These are phyloP conservation scores for Lagenidium giganteum DNA, from an alignment of 352 stramenopile species.

Conservation along the genomic window DNA sequence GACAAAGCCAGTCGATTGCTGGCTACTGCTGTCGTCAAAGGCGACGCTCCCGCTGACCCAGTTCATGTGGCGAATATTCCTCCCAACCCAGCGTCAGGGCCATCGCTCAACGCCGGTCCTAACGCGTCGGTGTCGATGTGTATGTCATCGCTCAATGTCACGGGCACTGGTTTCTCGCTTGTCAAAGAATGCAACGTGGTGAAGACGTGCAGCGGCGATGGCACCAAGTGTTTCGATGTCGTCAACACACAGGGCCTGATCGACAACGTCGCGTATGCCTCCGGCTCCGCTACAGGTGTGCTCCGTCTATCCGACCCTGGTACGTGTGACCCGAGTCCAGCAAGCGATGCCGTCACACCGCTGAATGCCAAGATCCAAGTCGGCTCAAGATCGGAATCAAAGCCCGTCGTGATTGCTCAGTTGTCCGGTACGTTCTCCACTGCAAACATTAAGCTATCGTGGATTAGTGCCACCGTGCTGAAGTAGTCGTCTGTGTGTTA, in stretches of 20 bases:
- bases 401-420: conserved; percentile 25
- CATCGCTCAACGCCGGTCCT: conserved; percentile 3
- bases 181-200: conserved; percentile 40
- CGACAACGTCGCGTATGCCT: conserved; percentile 24
- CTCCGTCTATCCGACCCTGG: conserved; percentile 28
- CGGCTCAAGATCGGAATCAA: conserved; percentile 30
- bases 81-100: too few relatives aligned
- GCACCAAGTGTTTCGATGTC: too few relatives aligned
- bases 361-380: conserved; percentile 39
- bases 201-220: conserved; percentile 38
- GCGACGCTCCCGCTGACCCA: conserved; percentile 27
- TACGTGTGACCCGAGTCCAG: conserved; percentile 39
- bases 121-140: conserved; percentile 35
- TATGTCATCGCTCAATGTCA: conserved; percentile 25
- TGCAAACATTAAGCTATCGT: too few relatives aligned
- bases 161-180: conserved; percentile 34
- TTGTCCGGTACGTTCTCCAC: conserved; percentile 28
- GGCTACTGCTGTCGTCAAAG: conserved; percentile 29
- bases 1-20: conserved; percentile 33
- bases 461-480: too few relatives aligned
- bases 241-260: conserved; percentile 30
- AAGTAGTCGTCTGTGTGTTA: too few relatives aligned
- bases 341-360: conserved; percentile 15
- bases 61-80: too few relatives aligned
- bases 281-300: conserved; percentile 29